A percentile compares a stretch with the other conserved stretches of the same genome.
phyloP scores from a whole-genome alignment of 2,329 filamentous ascomycete species.

The Fusarium anthophilum region DNA sequence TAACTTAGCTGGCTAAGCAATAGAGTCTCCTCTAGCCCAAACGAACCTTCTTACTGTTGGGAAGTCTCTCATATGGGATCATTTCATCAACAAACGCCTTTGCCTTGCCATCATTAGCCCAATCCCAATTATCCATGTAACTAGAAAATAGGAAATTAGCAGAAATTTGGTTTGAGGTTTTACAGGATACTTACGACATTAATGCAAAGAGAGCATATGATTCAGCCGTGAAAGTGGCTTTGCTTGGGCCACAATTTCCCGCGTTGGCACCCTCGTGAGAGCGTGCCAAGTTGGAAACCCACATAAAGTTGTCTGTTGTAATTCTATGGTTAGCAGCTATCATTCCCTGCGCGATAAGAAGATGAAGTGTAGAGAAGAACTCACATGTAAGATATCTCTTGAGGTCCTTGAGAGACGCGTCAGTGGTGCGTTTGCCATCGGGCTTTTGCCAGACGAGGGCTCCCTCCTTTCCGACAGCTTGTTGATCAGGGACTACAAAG shows the following conservation, averaged over 20 bases:
- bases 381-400: neutral
- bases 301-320: neutral
- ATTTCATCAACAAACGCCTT: neutral
- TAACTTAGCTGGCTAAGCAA: rapidly evolving
- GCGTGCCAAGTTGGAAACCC: neutral
- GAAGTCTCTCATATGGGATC: neutral
- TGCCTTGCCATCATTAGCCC: neutral
- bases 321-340: neutral
- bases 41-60: neutral
- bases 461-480: neutral
- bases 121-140: conserved; percentile 3
- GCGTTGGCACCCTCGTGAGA: neutral
- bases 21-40: neutral
- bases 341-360: rapidly evolving
- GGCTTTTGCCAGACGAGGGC: neutral
- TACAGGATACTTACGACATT: neutral
- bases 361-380: neutral
- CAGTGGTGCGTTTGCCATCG: neutral
- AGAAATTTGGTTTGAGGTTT: rapidly evolving
- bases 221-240: neutral
- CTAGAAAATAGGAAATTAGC: neutral
- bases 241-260: neutral
- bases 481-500: neutral
- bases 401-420: neutral
- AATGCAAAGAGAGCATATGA: neutral